Conservation (phyloP, 352 stramenopile species). For the Thalassiosira allenii region DNA sequence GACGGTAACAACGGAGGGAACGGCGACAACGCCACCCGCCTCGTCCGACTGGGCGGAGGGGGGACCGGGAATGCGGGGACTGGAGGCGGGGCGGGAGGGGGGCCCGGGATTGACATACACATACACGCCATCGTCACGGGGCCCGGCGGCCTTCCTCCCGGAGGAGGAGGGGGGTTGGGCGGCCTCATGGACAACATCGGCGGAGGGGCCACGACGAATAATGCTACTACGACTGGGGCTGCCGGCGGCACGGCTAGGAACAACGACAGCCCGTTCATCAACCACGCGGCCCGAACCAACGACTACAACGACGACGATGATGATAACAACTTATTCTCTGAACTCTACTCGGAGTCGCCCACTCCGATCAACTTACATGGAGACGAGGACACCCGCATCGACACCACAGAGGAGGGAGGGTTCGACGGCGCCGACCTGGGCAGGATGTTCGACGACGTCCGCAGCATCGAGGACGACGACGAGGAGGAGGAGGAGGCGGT, state of each 20-base stretch:
- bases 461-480: conserved; percentile 42
- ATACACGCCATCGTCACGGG: conserved; percentile 85
- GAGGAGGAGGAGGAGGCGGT: conserved; percentile 5
- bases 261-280: too few species aligned
- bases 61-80: conserved; percentile 5
- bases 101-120: conserved; percentile 86
- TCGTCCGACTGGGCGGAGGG: conserved; percentile 36
- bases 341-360: conserved; percentile 79
- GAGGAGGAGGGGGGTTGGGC: conserved; percentile 30
- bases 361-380: conserved; percentile 64
- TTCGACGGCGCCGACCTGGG: conserved; percentile 7
- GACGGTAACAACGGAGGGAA: conserved; percentile 6
- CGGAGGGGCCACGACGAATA: conserved; percentile 15
- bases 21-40: neutral
- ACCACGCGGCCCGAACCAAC: too few species aligned
- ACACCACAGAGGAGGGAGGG: neutral
- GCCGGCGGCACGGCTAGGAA: neutral
- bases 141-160: conserved; percentile 47
- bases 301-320: conserved; percentile 47
- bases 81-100: conserved; percentile 18
- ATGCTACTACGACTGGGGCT: conserved; percentile 1
- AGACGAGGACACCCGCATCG: neutral
- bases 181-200: conserved; percentile 17
- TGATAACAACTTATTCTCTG: conserved; percentile 69
- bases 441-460: conserved; percentile 35